These are phyloP conservation scores for Nissolia schottii DNA, from an alignment of 306 rosid species.

Conservation along the genomic window DNA sequence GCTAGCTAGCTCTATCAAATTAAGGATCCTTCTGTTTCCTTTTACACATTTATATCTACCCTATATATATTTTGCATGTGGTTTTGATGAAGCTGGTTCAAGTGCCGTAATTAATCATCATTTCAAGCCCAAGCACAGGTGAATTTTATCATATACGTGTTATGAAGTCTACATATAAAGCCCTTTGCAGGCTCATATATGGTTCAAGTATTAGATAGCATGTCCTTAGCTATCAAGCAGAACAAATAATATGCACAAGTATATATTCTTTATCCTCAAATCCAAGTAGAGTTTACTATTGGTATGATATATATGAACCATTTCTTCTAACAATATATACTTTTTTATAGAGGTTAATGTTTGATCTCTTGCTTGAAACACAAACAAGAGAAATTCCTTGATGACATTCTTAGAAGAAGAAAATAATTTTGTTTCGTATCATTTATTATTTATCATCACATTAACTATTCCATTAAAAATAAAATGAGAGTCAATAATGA, in stretches of 20 bases:
- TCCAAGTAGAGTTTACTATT: background rate
- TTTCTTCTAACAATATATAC: no score
- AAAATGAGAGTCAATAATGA: no score
- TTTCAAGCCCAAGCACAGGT: conserved; percentile 22
- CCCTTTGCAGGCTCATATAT: background rate
- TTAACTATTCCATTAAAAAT: no score
- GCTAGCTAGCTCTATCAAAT: background rate
- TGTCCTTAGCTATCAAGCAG: background rate
- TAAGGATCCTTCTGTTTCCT: background rate
- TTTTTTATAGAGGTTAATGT: background rate
- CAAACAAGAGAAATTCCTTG: no score
- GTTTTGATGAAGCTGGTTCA: conserved; percentile 1
- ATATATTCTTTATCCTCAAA: background rate
- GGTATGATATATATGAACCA: background rate
- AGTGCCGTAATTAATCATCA: background rate
- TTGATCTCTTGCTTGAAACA: no score
- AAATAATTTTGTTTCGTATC: no score
- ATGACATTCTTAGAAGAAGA: no score
- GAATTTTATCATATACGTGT: background rate
- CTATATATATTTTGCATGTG: background rate
- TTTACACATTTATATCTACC: no score
- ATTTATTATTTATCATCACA: no score
- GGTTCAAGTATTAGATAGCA: background rate
- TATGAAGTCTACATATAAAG: background rate
- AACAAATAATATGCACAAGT: background rate